These are phyloP conservation scores for Didymella exigua DNA, from an alignment of 2,329 filamentous ascomycete species.

Conservation along the genomic window DNA sequence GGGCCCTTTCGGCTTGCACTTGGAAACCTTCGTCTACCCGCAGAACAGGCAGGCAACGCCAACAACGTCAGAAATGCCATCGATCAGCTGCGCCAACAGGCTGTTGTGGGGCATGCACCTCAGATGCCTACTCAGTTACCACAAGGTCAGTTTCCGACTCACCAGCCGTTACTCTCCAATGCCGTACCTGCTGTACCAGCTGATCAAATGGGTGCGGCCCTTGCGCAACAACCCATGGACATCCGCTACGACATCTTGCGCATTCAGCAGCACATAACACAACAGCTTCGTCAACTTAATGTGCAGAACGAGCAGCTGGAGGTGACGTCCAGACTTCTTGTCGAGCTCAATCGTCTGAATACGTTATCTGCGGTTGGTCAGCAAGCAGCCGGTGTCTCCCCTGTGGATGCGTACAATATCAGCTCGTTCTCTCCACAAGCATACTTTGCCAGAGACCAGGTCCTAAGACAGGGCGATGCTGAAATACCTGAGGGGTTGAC, in stretches of 20 bases:
- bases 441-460: conserved; percentile 40
- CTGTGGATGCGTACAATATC: conserved; percentile 29
- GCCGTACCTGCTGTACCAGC: conserved; percentile 12
- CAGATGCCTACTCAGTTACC: conserved; percentile 28
- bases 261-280: conserved; percentile 46
- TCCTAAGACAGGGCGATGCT: conserved; percentile 42
- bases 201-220: conserved; percentile 26
- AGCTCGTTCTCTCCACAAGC: conserved; percentile 37
- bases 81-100: conserved; percentile 33
- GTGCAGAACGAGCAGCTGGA: conserved; percentile 44
- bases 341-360: conserved; percentile 36
- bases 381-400: conserved; percentile 33
- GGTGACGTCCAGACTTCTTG: conserved; percentile 39
- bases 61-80: conserved; percentile 32
- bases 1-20: conserved; percentile 44
- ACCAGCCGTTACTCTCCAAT: conserved; percentile 11
- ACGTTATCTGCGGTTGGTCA: conserved; percentile 26
- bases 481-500: conserved; percentile 43
- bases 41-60: conserved; percentile 32
- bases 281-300: conserved; percentile 44
- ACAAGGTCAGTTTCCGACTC: conserved; percentile 18
- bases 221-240: conserved; percentile 39
- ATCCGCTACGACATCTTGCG: conserved; percentile 46
- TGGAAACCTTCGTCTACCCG: conserved; percentile 42
- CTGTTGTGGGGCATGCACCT: conserved; percentile 29